Base-by-base conservation (phyloP, 148 eudicot species). In the Chenopodium album region DNA sequence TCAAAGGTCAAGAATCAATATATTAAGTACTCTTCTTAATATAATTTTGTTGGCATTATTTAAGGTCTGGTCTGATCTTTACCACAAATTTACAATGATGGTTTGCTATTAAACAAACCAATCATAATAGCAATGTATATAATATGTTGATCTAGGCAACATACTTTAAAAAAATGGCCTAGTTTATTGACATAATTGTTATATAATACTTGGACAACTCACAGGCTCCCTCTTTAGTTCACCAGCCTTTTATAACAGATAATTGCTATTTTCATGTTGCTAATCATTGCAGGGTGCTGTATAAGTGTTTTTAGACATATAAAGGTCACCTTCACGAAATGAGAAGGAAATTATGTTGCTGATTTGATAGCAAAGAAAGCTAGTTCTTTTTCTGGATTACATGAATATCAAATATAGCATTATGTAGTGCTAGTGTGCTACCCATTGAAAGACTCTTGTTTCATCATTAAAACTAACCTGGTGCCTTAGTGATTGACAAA, bases 1-100 rank as follows among this genome's bases (percentile, higher is more conserved):
- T 47, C 63, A 29, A 64, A 52, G 41, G 12, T 81, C 72, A 12
- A 77, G 60, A 74, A 50, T 74, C 7, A 56, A 56, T 50, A 48
- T 75, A 81, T 60, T 63, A 63, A 0, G 4, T 5, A 67, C 1
- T 29, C 16, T 26, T 12, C 12, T 65, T 65, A 26, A 29, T 59
- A 29, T 59, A 50, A 73, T 14, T 48, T 9, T n/a, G 37, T 65
- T 50, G 60, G 47, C 74, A 73, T 50, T 31, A 23, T 70, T 71
- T 23, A 17, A 59, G 32, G 0, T 28, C 37, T 26, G 29, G 26
- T 62, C 34, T 11, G 71, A 67, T 11, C 16, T 1, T 56, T 12
- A 56, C 16, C 17, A 56, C 62, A 16, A 56, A 12, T 17, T 56
- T 17, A 5, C 19, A 3, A 47, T 60, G 70, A 50, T 31, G 73